Evolutionary conservation across 257 asterid species (phyloP).

Genomic region (Solanum lignicaule): DNA sequence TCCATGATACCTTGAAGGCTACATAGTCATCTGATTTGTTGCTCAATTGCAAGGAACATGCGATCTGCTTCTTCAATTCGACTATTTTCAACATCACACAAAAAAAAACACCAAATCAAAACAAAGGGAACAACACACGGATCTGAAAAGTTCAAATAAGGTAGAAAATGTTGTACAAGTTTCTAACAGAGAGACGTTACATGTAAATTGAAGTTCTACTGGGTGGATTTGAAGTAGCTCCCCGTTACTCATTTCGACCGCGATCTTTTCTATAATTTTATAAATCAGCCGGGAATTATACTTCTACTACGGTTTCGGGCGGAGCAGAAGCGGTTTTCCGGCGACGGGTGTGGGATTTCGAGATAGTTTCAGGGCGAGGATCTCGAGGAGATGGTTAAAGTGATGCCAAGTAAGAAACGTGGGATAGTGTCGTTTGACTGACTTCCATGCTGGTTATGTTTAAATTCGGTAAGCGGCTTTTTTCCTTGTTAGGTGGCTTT

Average conservation of each 20-base stretch:
- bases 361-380: background rate
- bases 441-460: background rate
- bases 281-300: background rate
- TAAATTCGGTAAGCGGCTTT: background rate
- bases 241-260: slow-evolving; percentile 7
- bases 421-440: background rate
- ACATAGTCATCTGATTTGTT: slow-evolving; percentile 57
- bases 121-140: slow-evolving; percentile 3
- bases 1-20: slow-evolving; percentile 58
- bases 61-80: slow-evolving; percentile 83
- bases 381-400: background rate
- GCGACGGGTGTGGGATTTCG: background rate
- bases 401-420: slow-evolving; percentile 2
- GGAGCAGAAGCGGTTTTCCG: slow-evolving; percentile 1
- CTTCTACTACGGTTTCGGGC: background rate
- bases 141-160: slow-evolving; percentile 13
- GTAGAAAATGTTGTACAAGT: slow-evolving; percentile 10
- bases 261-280: background rate
- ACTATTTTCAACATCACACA: slow-evolving; percentile 23
- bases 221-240: slow-evolving; percentile 19
- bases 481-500: background rate
- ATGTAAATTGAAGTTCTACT: slow-evolving; percentile 31
- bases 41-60: slow-evolving; percentile 48
- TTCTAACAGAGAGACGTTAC: slow-evolving; percentile 20
- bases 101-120: background rate